These are phyloP conservation scores for Gnomoniopsis smithogilvyi DNA, from an alignment of 2,329 filamentous ascomycete species.

Conservation along the genomic window DNA sequence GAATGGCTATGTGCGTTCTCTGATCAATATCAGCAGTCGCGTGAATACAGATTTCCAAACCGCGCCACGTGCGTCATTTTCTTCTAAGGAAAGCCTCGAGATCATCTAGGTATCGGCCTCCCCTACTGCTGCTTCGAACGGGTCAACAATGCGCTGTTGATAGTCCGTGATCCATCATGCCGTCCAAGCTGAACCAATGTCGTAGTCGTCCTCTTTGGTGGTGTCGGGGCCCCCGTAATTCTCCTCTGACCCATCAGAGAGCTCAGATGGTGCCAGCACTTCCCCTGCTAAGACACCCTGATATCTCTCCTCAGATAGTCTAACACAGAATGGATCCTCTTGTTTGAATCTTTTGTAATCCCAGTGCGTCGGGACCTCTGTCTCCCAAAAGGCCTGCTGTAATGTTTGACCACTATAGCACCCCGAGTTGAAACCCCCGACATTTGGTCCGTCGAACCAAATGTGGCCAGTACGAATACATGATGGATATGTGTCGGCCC, in stretches of 20 bases:
- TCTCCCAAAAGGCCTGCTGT: neutral
- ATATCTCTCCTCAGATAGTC: neutral
- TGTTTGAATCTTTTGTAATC: neutral
- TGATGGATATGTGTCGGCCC: neutral
- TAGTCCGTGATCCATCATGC: too few relatives aligned
- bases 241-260: neutral
- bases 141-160: too few relatives aligned
- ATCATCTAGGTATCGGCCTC: too few relatives aligned
- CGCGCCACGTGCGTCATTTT: too few relatives aligned
- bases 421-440: neutral
- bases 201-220: too few relatives aligned
- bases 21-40: too few relatives aligned
- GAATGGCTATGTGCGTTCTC: too few relatives aligned
- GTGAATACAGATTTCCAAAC: too few relatives aligned
- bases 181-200: too few relatives aligned
- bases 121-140: too few relatives aligned
- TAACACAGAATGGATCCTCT: neutral
- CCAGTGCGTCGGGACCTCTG: neutral
- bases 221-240: conserved; percentile 22
- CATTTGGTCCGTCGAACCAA: neutral
- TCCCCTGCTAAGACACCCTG: neutral
- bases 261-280: neutral
- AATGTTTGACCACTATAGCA: neutral
- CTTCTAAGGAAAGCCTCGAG: too few relatives aligned
- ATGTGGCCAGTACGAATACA: neutral